Evolutionary conservation across 805 yeast genomes (phyloP).

Genomic region (Zygosaccharomyces bisporus): DNA sequence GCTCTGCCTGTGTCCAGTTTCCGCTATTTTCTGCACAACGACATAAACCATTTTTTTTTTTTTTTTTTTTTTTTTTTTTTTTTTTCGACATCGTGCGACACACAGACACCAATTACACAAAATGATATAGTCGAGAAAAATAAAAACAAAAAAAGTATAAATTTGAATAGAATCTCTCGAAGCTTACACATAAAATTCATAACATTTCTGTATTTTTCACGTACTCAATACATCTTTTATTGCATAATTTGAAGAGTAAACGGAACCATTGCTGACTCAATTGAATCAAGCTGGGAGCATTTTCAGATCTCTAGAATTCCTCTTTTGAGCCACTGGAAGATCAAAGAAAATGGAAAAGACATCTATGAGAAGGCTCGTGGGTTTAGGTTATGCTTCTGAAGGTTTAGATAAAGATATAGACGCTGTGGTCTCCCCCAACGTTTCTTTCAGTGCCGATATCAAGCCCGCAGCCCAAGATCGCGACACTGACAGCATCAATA

Average conservation of each 20-base stretch:
- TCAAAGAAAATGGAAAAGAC: neutral
- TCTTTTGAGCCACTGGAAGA: neutral
- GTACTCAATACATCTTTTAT: too few species aligned
- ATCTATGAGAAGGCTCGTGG: neutral
- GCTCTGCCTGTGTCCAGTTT: neutral
- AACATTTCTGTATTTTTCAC: too few species aligned
- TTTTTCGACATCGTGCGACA: too few species aligned
- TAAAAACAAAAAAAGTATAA: neutral
- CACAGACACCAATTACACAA: slow-evolving; percentile 3
- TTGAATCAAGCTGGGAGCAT: neutral
- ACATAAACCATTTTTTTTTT: too few species aligned
- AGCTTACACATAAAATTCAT: neutral
- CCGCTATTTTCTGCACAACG: too few species aligned
- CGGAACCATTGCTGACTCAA: neutral
- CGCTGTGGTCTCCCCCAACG: too few species aligned
- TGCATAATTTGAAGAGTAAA: neutral
- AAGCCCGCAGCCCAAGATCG: too few species aligned
- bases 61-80: too few species aligned
- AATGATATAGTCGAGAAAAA: neutral
- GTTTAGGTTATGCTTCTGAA: neutral
- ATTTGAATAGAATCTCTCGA: neutral
- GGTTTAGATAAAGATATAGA: neutral
- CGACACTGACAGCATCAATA: too few species aligned
- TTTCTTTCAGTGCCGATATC: too few species aligned
- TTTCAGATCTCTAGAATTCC: too few species aligned